phyloP scores from a whole-genome alignment of 2,329 filamentous ascomycete genomes.

The Scedosporium apiospermum region DNA sequence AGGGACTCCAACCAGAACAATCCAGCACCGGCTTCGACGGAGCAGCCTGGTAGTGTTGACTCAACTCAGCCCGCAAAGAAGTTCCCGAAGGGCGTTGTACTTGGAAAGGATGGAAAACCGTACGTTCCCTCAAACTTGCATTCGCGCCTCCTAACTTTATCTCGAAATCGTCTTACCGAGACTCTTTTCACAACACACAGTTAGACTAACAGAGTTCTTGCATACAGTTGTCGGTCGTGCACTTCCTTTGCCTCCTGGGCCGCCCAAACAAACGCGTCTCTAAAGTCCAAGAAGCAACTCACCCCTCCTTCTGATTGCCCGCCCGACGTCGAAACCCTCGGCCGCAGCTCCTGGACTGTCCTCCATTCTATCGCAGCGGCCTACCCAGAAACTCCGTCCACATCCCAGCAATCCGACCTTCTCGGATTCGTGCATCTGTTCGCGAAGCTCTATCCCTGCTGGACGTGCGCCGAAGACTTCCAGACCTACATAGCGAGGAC shows the following conservation, averaged over 20 bases:
- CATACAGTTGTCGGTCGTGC: constrained; percentile 58
- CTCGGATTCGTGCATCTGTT: constrained; percentile 71
- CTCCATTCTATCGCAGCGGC: constrained; percentile 84
- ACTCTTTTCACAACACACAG: neutral
- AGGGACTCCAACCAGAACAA: constrained; percentile 16
- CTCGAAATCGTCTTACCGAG: too few species aligned
- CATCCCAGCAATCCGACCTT: constrained; percentile 65
- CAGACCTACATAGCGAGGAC: constrained; percentile 68
- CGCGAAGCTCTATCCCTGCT: constrained; percentile 85
- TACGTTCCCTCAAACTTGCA: constrained; percentile 32
- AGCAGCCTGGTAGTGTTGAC: constrained; percentile 13
- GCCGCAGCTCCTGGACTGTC: constrained; percentile 85
- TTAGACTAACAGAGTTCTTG: neutral
- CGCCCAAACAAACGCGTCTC: constrained; percentile 38
- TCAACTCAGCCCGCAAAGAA: constrained; percentile 30
- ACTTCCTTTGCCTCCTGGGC: constrained; percentile 57
- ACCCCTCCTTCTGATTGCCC: constrained; percentile 60
- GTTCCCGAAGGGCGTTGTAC: constrained; percentile 61
- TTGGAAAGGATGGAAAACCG: constrained; percentile 80
- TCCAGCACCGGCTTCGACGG: constrained; percentile 12
- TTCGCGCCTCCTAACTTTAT: neutral
- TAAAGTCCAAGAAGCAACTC: constrained; percentile 12
- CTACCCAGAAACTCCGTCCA: constrained; percentile 65
- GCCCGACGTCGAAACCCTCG: constrained; percentile 78
- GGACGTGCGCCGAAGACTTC: constrained; percentile 91